Conservation (phyloP, 768 basidiomycete genomes). For the Boletus speciosus region DNA sequence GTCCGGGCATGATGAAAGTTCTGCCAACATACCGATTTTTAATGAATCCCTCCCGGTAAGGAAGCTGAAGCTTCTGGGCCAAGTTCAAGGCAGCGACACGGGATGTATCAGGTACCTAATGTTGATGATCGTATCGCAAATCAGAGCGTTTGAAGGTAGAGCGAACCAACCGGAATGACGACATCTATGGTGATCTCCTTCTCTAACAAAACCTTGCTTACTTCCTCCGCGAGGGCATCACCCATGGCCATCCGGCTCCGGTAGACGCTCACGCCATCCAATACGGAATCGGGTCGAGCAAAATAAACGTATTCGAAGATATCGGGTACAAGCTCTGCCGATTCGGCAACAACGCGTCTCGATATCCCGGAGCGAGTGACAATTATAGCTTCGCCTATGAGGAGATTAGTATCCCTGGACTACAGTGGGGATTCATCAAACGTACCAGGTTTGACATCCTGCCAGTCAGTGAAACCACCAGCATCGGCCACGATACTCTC, state of each 20-base stretch:
- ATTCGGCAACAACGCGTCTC: constrained; percentile 66
- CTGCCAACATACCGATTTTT: constrained; percentile 98
- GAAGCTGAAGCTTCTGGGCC: constrained; percentile 83
- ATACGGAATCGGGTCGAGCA: constrained; percentile 94
- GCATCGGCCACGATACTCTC: constrained; percentile 98
- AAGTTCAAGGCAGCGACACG: constrained; percentile 94
- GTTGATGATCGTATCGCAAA: neutral
- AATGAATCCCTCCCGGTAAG: constrained; percentile 97
- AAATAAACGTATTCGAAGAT: constrained; percentile 99
- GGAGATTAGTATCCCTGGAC: constrained; percentile 1
- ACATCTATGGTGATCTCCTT: constrained; percentile 81
- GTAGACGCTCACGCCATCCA: constrained; percentile 97
- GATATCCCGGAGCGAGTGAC: constrained; percentile 80
- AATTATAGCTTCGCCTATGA: constrained; percentile 87
- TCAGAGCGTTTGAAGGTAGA: neutral
- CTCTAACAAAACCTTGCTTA: constrained; percentile 65
- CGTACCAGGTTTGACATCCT: constrained; percentile 87
- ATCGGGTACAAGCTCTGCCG: constrained; percentile 86
- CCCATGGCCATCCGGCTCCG: constrained; percentile 99
- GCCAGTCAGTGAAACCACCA: constrained; percentile 86
- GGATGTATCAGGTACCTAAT: constrained; percentile 90
- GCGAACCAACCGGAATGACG: constrained; percentile 75
- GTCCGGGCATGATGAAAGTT: constrained; percentile 99
- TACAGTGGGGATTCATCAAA: neutral
- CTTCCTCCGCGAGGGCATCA: constrained; percentile 87